Percentiles rank a stretch among this genome's conserved stretches.
These are phyloP conservation scores for Plectranthus barbatus DNA, from an alignment of 257 asterid genomes.

Conservation along the genomic window DNA sequence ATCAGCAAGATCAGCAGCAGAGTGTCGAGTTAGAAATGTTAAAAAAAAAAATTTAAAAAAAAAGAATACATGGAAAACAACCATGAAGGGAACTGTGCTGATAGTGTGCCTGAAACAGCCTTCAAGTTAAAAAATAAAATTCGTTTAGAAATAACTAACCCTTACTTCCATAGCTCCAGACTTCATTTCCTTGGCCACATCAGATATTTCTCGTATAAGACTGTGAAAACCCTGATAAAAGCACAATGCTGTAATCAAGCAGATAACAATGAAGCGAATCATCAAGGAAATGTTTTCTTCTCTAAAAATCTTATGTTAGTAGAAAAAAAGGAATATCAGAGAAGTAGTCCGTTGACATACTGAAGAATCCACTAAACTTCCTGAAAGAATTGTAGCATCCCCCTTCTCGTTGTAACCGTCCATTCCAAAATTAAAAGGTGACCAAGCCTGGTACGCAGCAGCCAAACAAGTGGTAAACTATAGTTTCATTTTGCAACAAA, in stretches of 20 bases:
- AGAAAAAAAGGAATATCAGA: neutral
- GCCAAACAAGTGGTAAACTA: constrained; percentile 4
- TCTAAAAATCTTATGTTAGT: neutral
- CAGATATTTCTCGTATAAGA: constrained; percentile 54
- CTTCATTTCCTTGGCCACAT: constrained; percentile 19
- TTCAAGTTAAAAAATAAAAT: neutral
- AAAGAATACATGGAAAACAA: neutral
- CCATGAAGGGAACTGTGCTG: neutral
- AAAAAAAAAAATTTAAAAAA: too few species aligned
- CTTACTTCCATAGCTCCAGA: constrained; percentile 28
- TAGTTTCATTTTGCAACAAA: neutral
- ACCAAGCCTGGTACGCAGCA: constrained; percentile 63
- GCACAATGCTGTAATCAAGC: constrained; percentile 1
- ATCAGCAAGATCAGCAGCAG: neutral
- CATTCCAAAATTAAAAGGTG: constrained; percentile 54
- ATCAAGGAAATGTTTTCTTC: constrained; percentile 1
- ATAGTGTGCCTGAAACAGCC: neutral
- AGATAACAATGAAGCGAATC: neutral
- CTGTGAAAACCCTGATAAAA: constrained; percentile 60
- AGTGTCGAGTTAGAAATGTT: neutral
- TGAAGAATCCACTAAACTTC: constrained; percentile 43
- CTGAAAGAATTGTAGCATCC: constrained; percentile 24
- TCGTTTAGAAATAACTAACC: constrained; percentile 27
- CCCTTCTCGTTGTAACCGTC: constrained; percentile 34
- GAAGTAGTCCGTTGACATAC: constrained; percentile 32